phyloP scores from a whole-genome alignment of 345 rosid species.

The Crucihimalaya himalaica region DNA sequence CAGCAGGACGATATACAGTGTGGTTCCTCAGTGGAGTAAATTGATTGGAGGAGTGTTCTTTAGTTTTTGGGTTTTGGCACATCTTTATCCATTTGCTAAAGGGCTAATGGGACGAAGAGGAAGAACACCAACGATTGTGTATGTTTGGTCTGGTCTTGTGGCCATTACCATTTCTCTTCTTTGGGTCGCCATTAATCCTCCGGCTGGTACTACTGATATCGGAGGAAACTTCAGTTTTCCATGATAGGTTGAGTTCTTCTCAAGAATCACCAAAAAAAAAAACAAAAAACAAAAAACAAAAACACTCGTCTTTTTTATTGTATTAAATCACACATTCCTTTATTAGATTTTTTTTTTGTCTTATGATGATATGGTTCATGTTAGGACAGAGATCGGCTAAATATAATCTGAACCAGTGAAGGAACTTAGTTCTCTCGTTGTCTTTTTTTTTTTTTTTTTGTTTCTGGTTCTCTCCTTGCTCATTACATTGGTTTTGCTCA shows the following conservation, averaged over 20 bases:
- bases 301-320: background rate
- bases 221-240: constrained; percentile 97
- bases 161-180: constrained; percentile 95
- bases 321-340: constrained; percentile 23
- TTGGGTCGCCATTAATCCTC: constrained; percentile 97
- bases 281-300: background rate
- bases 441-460: too few relatives aligned
- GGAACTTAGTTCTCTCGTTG: too few relatives aligned
- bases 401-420: constrained; percentile 9
- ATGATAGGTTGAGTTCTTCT: constrained; percentile 40
- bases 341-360: constrained; percentile 27
- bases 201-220: constrained; percentile 63
- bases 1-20: constrained; percentile 89
- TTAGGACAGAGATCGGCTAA: constrained; percentile 27
- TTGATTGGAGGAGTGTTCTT: constrained; percentile 93
- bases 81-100: constrained; percentile 96
- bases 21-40: constrained; percentile 83
- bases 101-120: constrained; percentile 99
- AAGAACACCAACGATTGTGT: constrained; percentile 93
- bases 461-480: too few relatives aligned
- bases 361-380: constrained; percentile 14
- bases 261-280: background rate
- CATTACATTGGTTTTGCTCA: too few relatives aligned
- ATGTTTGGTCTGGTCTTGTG: constrained; percentile 94
- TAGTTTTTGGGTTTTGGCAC: constrained; percentile 99